A percentile compares a stretch with the other conserved stretches of the same genome.
Conservation (phyloP, 2,329 filamentous ascomycete genomes). For the Exophiala spinifera region DNA sequence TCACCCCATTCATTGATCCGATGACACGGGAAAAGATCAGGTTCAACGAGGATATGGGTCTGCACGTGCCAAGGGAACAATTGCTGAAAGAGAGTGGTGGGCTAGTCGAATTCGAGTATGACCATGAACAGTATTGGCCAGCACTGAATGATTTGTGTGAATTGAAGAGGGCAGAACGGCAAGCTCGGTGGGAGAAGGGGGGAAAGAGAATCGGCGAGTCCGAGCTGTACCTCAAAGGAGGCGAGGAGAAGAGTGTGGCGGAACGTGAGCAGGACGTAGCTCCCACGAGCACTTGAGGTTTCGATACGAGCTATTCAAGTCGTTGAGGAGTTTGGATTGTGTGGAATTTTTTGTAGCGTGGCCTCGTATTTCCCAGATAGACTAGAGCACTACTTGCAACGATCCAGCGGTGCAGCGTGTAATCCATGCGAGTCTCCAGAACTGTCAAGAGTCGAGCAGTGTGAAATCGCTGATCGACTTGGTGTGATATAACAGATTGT, state of each 20-base stretch:
- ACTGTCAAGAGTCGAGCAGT: background rate
- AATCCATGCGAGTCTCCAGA: background rate
- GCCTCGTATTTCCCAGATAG: background rate
- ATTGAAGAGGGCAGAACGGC: conserved; percentile 60
- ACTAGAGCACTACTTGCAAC: background rate
- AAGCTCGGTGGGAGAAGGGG: conserved; percentile 71
- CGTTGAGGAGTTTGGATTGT: background rate
- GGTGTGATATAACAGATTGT: too few species aligned
- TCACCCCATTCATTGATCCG: conserved; percentile 95
- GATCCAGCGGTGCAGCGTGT: background rate
- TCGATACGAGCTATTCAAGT: background rate
- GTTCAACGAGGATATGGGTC: conserved; percentile 87
- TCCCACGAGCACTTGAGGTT: background rate
- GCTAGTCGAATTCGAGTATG: conserved; percentile 83
- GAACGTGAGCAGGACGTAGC: conserved; percentile 30
- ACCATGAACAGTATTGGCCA: conserved; percentile 86
- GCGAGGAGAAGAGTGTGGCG: conserved; percentile 39
- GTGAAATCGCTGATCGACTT: too few species aligned
- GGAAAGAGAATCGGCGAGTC: conserved; percentile 82
- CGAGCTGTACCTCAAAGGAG: conserved; percentile 84
- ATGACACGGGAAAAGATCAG: conserved; percentile 91
- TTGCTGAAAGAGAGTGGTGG: conserved; percentile 78
- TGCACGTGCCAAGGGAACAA: conserved; percentile 77
- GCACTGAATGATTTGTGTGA: conserved; percentile 70
- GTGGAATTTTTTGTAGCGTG: background rate